Conservation (phyloP, 2,329 filamentous ascomycete genomes). For the Colletotrichum sansevieriae region DNA sequence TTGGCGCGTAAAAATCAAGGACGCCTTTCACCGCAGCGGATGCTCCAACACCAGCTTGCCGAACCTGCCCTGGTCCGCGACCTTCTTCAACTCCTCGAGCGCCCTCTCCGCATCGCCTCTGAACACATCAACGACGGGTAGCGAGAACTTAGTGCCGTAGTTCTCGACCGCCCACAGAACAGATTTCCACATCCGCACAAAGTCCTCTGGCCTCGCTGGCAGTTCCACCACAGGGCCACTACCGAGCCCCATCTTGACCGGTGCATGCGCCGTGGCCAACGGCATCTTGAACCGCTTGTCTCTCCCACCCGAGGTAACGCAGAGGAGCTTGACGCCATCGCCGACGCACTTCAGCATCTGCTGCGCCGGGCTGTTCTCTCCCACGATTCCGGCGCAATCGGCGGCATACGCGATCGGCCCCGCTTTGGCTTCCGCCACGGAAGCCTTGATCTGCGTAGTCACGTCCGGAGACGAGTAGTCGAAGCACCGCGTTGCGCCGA, state of each 20-base stretch:
- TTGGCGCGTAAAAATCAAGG: background rate
- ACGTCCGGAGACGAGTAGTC: constrained; percentile 47
- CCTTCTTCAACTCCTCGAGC: constrained; percentile 17
- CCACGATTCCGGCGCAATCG: constrained; percentile 16
- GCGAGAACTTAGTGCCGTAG: constrained; percentile 7
- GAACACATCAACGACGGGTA: constrained; percentile 24
- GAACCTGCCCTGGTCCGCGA: constrained; percentile 18
- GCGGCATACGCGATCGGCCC: constrained; percentile 30
- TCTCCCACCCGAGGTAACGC: background rate
- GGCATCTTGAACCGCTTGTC: constrained; percentile 6
- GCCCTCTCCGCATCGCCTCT: constrained; percentile 16
- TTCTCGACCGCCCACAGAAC: constrained; percentile 9
- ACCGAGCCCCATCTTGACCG: background rate
- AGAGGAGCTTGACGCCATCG: background rate
- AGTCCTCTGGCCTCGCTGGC: constrained; percentile 14
- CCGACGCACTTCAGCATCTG: constrained; percentile 21
- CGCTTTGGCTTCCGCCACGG: constrained; percentile 10
- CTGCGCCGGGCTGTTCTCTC: background rate
- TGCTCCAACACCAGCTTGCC: constrained; percentile 28
- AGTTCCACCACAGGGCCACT: background rate
- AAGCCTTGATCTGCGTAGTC: constrained; percentile 9
- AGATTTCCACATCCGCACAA: constrained; percentile 17
- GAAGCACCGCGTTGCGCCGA: constrained; percentile 53
- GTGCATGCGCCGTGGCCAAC: constrained; percentile 7
- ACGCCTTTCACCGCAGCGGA: constrained; percentile 3